Conservation (phyloP, 2,329 filamentous ascomycete genomes). For the Sporothrix sp. region DNA sequence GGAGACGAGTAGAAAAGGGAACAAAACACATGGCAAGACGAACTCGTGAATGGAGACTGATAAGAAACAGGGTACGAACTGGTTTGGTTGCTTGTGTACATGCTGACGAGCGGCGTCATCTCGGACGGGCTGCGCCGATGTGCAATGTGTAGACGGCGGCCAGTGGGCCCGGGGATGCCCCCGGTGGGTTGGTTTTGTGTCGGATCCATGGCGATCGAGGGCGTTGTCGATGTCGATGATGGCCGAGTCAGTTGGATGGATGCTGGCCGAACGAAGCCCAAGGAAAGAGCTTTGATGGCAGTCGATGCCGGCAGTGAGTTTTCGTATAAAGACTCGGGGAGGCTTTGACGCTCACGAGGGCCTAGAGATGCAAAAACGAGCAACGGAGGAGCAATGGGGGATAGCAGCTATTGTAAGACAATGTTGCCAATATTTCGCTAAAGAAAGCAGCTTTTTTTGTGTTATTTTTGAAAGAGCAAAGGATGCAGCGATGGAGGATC, state of each 20-base stretch:
- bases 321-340: too few relatives aligned
- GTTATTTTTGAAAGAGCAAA: neutral
- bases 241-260: too few relatives aligned
- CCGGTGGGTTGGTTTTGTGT: constrained; percentile 40
- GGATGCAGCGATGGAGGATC: neutral
- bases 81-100: constrained; percentile 56
- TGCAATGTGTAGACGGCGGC: constrained; percentile 90
- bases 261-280: neutral
- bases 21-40: neutral
- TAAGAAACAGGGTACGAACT: constrained; percentile 33
- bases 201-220: constrained; percentile 49
- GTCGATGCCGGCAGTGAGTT: neutral
- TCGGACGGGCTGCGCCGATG: constrained; percentile 95
- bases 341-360: too few relatives aligned
- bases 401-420: too few relatives aligned
- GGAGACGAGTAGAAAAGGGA: neutral
- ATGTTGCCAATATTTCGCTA: neutral
- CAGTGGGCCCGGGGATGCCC: constrained; percentile 62
- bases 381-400: too few relatives aligned
- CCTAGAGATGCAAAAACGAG: too few relatives aligned
- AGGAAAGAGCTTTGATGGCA: neutral
- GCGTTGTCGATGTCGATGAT: too few relatives aligned
- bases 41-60: neutral
- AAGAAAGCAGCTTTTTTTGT: neutral
- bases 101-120: constrained; percentile 95